Conservation (phyloP, 345 rosid genomes). For the Pistacia vera region DNA sequence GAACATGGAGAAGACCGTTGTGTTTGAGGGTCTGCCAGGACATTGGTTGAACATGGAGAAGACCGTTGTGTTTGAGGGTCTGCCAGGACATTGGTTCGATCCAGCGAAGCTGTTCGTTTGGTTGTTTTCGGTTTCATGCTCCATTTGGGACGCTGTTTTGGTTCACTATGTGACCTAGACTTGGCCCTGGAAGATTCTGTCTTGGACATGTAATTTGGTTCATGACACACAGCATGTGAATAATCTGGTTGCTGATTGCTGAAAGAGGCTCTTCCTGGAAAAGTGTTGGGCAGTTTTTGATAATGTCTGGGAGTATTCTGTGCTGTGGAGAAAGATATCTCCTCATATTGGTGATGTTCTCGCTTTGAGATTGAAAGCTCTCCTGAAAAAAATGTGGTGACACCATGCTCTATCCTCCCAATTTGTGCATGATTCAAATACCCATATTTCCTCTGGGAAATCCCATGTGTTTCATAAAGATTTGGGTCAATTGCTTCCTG, state of each 20-base stretch:
- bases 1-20: conserved; percentile 16
- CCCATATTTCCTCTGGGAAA: conserved; percentile 26
- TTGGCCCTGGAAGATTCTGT: conserved; percentile 65
- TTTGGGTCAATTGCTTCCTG: conserved; percentile 33
- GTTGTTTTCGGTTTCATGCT: conserved; percentile 22
- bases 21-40: conserved; percentile 10
- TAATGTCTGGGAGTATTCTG: conserved; percentile 38
- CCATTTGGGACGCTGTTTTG: conserved; percentile 47
- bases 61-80: conserved; percentile 20
- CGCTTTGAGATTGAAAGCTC: conserved; percentile 31
- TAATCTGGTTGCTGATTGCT: conserved; percentile 18
- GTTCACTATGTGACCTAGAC: conserved; percentile 66
- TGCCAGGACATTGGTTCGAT: no score
- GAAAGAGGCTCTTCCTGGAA: conserved; percentile 45
- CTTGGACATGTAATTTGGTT: conserved; percentile 58
- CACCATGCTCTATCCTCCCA: conserved; percentile 37
- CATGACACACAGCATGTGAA: conserved; percentile 17
- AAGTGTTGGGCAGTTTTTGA: conserved; percentile 13
- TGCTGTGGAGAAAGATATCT: conserved; percentile 32
- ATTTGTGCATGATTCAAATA: conserved; percentile 31
- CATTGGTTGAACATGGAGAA: conserved; percentile 8
- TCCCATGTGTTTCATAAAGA: conserved; percentile 21
- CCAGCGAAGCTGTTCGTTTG: conserved; percentile 28
- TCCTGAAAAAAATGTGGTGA: conserved; percentile 34
- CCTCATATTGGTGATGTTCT: conserved; percentile 31